Conservation (phyloP, 345 rosid genomes). For the Triadica sebifera region DNA sequence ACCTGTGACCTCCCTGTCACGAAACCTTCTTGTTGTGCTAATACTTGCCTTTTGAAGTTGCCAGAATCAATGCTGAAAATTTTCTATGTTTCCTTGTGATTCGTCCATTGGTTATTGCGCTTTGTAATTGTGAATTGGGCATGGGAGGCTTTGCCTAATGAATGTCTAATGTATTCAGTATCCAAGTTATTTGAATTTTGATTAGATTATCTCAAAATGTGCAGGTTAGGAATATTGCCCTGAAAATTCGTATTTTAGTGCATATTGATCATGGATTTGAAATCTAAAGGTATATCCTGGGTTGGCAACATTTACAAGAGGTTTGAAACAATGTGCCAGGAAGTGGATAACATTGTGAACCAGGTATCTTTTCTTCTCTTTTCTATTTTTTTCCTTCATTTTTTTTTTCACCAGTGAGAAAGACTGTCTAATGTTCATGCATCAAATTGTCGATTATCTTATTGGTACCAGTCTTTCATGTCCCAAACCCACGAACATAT, state of each 20-base stretch:
- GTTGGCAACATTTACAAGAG: conserved; percentile 63
- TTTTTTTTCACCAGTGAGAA: not conserved
- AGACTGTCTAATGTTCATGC: not conserved
- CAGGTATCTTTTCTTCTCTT: conserved; percentile 36
- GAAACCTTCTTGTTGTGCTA: too few species aligned
- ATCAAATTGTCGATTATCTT: not conserved
- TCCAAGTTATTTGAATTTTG: not conserved
- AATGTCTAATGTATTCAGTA: not conserved
- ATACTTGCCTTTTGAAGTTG: not conserved
- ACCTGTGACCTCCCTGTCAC: not conserved
- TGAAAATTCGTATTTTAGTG: not conserved
- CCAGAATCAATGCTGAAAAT: not conserved
- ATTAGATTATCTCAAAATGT: not conserved
- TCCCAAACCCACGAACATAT: not conserved
- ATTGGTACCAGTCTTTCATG: not conserved
- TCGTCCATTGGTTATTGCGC: not conserved
- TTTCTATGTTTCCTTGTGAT: not conserved
- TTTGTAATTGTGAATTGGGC: not conserved
- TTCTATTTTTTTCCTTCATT: not conserved
- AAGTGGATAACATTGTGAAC: conserved; percentile 55
- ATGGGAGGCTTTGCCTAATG: not conserved
- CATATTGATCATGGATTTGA: conserved; percentile 45
- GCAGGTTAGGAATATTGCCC: not conserved
- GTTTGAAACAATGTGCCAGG: conserved; percentile 60
- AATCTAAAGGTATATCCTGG: conserved; percentile 52